phyloP scores from a whole-genome alignment of 768 basidiomycete species.

The Boletus tomentosulus region DNA sequence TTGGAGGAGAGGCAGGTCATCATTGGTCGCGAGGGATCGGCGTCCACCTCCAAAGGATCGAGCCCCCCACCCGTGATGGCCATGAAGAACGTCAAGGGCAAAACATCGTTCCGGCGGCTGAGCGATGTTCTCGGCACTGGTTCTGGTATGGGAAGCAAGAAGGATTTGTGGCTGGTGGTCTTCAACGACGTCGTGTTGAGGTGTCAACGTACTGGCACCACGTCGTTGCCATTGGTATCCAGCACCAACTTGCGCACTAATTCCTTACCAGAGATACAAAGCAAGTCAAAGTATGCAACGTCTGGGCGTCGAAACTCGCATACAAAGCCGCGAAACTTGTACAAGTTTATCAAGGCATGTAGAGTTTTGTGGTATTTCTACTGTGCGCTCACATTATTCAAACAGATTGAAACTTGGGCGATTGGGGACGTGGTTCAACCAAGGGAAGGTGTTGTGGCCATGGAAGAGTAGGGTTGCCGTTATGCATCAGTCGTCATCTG shows the following conservation, averaged over 20 bases:
- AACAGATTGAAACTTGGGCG: slow-evolving; percentile 82
- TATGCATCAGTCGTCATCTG: slow-evolving; percentile 5
- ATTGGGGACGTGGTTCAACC: slow-evolving; percentile 75
- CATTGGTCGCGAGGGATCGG: slow-evolving; percentile 29
- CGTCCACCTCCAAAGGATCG: slow-evolving; percentile 25
- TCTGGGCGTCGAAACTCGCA: slow-evolving; percentile 72
- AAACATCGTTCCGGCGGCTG: slow-evolving; percentile 83
- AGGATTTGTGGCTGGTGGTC: slow-evolving; percentile 90
- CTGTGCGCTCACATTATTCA: slow-evolving; percentile 5
- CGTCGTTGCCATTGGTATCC: slow-evolving; percentile 73
- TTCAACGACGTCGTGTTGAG: slow-evolving; percentile 95
- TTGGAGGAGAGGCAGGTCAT: slow-evolving; percentile 68
- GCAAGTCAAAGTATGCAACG: slow-evolving; percentile 81
- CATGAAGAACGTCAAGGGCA: slow-evolving; percentile 65
- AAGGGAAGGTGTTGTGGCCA: slow-evolving; percentile 76
- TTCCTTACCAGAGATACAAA: slow-evolving; percentile 79
- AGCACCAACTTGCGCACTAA: slow-evolving; percentile 64
- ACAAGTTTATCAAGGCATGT: slow-evolving; percentile 85
- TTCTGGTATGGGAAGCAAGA: slow-evolving; percentile 59
- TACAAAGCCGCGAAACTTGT: slow-evolving; percentile 84
- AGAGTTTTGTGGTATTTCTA: not conserved
- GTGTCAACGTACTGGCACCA: slow-evolving; percentile 88
- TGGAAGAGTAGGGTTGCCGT: slow-evolving; percentile 73
- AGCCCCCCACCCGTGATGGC: slow-evolving; percentile 35
- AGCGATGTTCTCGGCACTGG: slow-evolving; percentile 78